phyloP scores from a whole-genome alignment of 192 early-diverging fungal species.

The Backusella westeae region DNA sequence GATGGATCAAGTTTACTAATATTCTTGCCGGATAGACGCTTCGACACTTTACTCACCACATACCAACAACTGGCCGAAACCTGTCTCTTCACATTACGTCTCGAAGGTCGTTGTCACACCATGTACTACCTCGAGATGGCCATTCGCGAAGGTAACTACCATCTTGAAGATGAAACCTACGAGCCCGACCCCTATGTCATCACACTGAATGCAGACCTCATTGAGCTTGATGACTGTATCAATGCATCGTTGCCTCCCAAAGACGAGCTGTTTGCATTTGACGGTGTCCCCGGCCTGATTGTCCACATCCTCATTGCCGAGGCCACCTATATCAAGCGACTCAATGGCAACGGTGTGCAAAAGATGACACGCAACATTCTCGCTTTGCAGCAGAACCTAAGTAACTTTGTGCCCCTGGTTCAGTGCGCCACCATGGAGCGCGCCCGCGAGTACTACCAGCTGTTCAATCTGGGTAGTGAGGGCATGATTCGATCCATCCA shows the following conservation, averaged over 20 bases:
- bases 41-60: conserved; percentile 52
- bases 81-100: conserved; percentile 76
- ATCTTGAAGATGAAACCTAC: conserved; percentile 66
- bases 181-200: conserved; percentile 91
- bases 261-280: conserved; percentile 77
- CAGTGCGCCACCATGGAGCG: conserved; percentile 67
- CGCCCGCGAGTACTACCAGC: conserved; percentile 71
- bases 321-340: conserved; percentile 62
- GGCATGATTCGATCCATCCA: conserved; percentile 46
- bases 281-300: conserved; percentile 77
- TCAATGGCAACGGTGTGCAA: conserved; percentile 65
- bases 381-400: conserved; percentile 86
- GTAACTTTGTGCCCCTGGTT: conserved; percentile 64
- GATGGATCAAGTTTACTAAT: background rate
- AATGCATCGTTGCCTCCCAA: conserved; percentile 55
- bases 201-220: conserved; percentile 76
- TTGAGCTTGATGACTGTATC: conserved; percentile 73
- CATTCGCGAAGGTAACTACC: conserved; percentile 86
- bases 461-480: conserved; percentile 58
- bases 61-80: conserved; percentile 76
- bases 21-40: conserved; percentile 30
- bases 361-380: conserved; percentile 84
- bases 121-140: conserved; percentile 89
- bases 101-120: conserved; percentile 83
- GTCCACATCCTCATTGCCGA: conserved; percentile 66